These are phyloP conservation scores for Digitaria exilis DNA, from an alignment of 202 grass and related monocot species.

Conservation along the genomic window DNA sequence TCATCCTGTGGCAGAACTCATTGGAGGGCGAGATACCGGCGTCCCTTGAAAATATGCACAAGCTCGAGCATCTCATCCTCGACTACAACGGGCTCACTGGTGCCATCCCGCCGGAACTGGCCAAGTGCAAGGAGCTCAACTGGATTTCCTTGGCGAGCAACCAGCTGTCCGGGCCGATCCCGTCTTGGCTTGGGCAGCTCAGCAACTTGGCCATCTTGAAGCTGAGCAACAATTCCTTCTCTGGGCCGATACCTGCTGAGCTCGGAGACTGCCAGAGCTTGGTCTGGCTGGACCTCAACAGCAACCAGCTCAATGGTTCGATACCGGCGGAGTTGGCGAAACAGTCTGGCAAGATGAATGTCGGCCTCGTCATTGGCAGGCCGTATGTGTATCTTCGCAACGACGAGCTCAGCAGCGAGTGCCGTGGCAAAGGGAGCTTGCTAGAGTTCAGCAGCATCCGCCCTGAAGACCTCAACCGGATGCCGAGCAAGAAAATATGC, in stretches of 20 bases:
- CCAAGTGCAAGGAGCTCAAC: conserved; percentile 74
- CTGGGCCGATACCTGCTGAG: conserved; percentile 70
- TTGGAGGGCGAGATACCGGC: conserved; percentile 85
- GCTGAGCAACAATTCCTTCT: conserved; percentile 91
- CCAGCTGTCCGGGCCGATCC: conserved; percentile 75
- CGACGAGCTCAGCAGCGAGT: conserved; percentile 80
- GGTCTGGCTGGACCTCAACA: conserved; percentile 91
- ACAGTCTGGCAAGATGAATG: conserved; percentile 81
- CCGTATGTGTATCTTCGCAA: conserved; percentile 87
- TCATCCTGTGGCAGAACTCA: conserved; percentile 94
- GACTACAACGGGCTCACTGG: conserved; percentile 91
- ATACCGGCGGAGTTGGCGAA: conserved; percentile 70
- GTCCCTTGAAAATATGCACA: conserved; percentile 52
- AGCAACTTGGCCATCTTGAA: conserved; percentile 82
- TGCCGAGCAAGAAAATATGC: conserved; percentile 79
- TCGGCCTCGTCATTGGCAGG: conserved; percentile 71
- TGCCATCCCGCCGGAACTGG: conserved; percentile 62
- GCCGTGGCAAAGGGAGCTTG: conserved; percentile 80
- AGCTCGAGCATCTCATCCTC: conserved; percentile 89
- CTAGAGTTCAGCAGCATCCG: conserved; percentile 90
- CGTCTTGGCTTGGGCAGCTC: conserved; percentile 83
- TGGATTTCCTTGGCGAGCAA: conserved; percentile 97
- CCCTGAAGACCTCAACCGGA: conserved; percentile 65
- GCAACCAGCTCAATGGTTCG: conserved; percentile 81
- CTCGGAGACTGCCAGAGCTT: conserved; percentile 95